These are phyloP conservation scores for Lichina pygmaea DNA, from an alignment of 495 filamentous ascomycete genomes.

Conservation along the genomic window DNA sequence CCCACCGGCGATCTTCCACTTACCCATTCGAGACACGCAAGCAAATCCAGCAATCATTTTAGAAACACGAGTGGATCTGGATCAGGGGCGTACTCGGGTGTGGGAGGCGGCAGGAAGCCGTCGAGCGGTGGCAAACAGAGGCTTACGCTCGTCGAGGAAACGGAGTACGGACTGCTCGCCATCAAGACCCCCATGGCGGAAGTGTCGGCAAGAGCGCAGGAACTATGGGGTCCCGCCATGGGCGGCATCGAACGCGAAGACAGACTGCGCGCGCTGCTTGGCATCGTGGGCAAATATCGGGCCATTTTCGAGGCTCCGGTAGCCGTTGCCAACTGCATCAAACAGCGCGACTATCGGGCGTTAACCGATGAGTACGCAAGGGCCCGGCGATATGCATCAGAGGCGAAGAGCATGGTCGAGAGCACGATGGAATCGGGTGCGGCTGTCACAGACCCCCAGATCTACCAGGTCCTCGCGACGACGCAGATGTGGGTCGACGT, in stretches of 20 bases:
- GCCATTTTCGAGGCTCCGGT: conserved; percentile 56
- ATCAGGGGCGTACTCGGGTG: conserved; percentile 3
- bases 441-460: conserved; percentile 40
- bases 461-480: conserved; percentile 62
- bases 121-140: conserved; percentile 33
- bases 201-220: conserved; percentile 76
- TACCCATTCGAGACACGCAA: conserved; percentile 29
- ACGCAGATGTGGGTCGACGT: conserved; percentile 91
- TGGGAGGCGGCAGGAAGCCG: conserved; percentile 8
- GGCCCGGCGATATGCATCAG: conserved; percentile 47
- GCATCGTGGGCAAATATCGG: conserved; percentile 47
- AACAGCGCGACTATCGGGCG: conserved; percentile 63
- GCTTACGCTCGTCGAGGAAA: conserved; percentile 77
- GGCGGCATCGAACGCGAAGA: conserved; percentile 83
- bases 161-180: conserved; percentile 76
- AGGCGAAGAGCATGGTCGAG: conserved; percentile 35
- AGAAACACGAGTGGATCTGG: conserved; percentile 23
- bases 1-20: conserved; percentile 19
- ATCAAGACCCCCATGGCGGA: conserved; percentile 72
- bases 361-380: conserved; percentile 66
- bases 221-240: conserved; percentile 86
- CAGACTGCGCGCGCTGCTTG: conserved; percentile 44
- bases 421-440: conserved; percentile 18
- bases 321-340: conserved; percentile 59
- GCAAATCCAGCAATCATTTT: conserved; percentile 36